A percentile compares a stretch with the other conserved stretches of the same genome.
These are phyloP conservation scores for Gossypium arboreum DNA, from an alignment of 345 rosid species.

Conservation along the genomic window DNA sequence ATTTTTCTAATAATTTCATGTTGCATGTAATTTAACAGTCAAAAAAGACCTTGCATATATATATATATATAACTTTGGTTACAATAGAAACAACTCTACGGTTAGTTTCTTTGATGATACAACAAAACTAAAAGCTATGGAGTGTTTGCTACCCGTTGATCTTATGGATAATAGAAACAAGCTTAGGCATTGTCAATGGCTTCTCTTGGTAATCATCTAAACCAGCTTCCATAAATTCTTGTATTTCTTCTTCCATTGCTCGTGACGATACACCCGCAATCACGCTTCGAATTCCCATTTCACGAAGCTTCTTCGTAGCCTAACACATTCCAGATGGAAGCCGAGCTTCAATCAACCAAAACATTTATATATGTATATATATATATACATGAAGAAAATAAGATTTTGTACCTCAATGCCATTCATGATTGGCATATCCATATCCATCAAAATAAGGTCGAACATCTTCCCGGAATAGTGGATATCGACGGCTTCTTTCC, in stretches of 20 bases:
- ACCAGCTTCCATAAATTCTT: conserved; percentile 71
- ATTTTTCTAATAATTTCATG: too few species aligned
- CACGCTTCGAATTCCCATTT: conserved; percentile 63
- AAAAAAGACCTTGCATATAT: too few species aligned
- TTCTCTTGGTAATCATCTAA: conserved; percentile 74
- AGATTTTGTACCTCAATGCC: conserved; percentile 56
- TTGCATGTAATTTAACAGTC: too few species aligned
- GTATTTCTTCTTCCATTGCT: conserved; percentile 32
- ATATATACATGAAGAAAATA: background rate
- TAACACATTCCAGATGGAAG: background rate
- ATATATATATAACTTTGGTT: background rate
- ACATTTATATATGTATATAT: too few species aligned
- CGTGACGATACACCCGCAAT: conserved; percentile 69
- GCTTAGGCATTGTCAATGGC: conserved; percentile 69
- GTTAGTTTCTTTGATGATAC: background rate
- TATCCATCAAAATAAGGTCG: conserved; percentile 83
- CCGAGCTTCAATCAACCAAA: background rate
- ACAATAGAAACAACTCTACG: background rate
- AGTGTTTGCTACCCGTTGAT: background rate
- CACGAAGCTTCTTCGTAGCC: conserved; percentile 68
- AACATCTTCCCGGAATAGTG: conserved; percentile 54
- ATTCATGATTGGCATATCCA: conserved; percentile 88
- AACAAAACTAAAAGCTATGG: background rate
- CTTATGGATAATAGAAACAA: conserved; percentile 42
- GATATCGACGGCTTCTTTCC: conserved; percentile 68